phyloP scores from a whole-genome alignment of 345 rosid genomes.

The Boechera retrofracta region DNA sequence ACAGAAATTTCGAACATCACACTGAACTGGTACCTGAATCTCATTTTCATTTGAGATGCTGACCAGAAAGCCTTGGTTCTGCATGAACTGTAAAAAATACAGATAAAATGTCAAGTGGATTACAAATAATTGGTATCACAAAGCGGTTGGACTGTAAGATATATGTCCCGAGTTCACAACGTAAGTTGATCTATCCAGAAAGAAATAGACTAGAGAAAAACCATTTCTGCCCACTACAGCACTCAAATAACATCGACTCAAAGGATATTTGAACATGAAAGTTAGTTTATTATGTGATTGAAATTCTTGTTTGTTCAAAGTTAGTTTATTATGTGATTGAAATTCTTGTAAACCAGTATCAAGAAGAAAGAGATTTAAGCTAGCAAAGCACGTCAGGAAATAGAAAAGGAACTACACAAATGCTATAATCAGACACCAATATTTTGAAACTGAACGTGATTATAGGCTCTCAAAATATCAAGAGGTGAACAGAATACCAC shows the following conservation, averaged over 20 bases:
- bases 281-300: conserved; percentile 6
- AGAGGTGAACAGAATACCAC: conserved; percentile 33
- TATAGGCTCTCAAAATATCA: conserved; percentile 26
- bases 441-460: background rate
- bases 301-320: conserved; percentile 10
- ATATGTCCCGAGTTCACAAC: conserved; percentile 25
- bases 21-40: conserved; percentile 62
- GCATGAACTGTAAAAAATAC: conserved; percentile 62
- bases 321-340: conserved; percentile 9
- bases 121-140: conserved; percentile 10
- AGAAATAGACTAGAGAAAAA: conserved; percentile 15
- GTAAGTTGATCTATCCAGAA: conserved; percentile 12
- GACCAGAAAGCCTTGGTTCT: conserved; percentile 76
- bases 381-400: conserved; percentile 23
- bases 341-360: conserved; percentile 22
- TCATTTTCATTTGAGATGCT: conserved; percentile 71
- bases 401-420: conserved; percentile 13
- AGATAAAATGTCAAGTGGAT: conserved; percentile 5
- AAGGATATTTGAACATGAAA: conserved; percentile 12
- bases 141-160: background rate
- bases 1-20: conserved; percentile 37
- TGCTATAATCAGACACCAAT: conserved; percentile 25
- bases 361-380: conserved; percentile 18
- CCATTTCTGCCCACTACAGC: conserved; percentile 8
- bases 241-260: conserved; percentile 7